A percentile compares a stretch with the other conserved stretches of the same genome.
Conservation (phyloP, 305 asterid genomes). For the Plantago lanceolata region DNA sequence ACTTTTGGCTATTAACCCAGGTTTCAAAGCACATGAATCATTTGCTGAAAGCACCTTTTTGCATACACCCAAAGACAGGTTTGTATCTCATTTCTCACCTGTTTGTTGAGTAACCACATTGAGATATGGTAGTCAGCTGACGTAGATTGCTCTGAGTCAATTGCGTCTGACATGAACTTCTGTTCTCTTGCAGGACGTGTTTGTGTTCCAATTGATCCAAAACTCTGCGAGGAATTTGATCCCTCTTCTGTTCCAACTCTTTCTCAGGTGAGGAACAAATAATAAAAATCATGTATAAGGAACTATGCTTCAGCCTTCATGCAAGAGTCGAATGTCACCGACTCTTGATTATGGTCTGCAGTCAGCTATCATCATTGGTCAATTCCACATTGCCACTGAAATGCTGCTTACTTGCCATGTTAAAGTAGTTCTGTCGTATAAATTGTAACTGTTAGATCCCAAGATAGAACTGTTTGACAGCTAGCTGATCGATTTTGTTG, state of each 20-base stretch:
- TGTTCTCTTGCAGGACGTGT: conserved; percentile 61
- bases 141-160: conserved; percentile 17
- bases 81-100: conserved; percentile 13
- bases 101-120: conserved; percentile 12
- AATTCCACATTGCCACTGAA: neutral
- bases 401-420: neutral
- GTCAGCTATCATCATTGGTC: neutral
- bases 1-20: conserved; percentile 36
- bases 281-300: neutral
- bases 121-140: conserved; percentile 6
- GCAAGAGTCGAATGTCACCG: no score
- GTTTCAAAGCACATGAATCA: conserved; percentile 92
- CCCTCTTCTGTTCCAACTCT: conserved; percentile 82
- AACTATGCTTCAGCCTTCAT: neutral
- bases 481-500: no score
- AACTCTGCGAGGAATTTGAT: conserved; percentile 74
- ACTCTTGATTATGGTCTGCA: neutral
- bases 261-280: conserved; percentile 46
- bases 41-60: conserved; percentile 92
- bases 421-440: neutral
- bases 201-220: conserved; percentile 88
- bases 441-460: neutral
- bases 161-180: conserved; percentile 9
- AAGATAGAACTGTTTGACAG: no score
- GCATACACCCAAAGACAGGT: conserved; percentile 97